phyloP scores from a whole-genome alignment of 371 early-diverging fungal genomes.

The Chytridium lagenaria region DNA sequence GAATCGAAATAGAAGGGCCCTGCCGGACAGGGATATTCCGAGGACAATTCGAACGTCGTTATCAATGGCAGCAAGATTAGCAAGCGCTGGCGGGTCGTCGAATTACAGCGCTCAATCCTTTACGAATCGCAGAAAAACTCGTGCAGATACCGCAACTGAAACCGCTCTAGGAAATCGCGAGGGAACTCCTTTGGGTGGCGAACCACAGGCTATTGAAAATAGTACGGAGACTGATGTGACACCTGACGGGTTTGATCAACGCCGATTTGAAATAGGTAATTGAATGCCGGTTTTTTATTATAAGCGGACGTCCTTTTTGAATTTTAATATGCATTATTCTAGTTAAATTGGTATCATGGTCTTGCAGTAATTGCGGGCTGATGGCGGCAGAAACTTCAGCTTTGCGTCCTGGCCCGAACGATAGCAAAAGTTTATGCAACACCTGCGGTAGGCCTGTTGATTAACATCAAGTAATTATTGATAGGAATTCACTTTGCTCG shows the following conservation, averaged over 20 bases:
- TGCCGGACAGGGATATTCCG: constrained; percentile 74
- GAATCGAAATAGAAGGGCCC: constrained; percentile 67
- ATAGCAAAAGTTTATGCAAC: constrained; percentile 28
- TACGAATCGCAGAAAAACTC: neutral
- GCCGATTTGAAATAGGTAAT: constrained; percentile 9
- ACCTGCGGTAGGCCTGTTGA: constrained; percentile 25
- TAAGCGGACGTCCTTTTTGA: neutral
- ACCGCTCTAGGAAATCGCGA: no score
- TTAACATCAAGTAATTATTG: neutral
- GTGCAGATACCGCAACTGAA: neutral
- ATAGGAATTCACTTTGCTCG: constrained; percentile 7
- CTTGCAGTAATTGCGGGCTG: constrained; percentile 36
- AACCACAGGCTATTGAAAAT: neutral
- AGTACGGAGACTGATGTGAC: neutral
- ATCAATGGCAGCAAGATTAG: no score
- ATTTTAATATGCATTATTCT: no score
- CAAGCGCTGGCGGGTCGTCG: no score
- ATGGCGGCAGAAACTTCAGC: constrained; percentile 23
- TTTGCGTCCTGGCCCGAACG: constrained; percentile 36
- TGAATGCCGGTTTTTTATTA: neutral
- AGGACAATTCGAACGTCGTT: constrained; percentile 61
- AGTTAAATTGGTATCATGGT: constrained; percentile 31
- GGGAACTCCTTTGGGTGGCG: neutral
- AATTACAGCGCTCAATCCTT: no score
- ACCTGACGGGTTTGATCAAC: neutral